Percentiles rank a stretch among this genome's conserved stretches.
Conservation (phyloP, 2,329 filamentous ascomycete genomes). For the Colletotrichum paranaense region DNA sequence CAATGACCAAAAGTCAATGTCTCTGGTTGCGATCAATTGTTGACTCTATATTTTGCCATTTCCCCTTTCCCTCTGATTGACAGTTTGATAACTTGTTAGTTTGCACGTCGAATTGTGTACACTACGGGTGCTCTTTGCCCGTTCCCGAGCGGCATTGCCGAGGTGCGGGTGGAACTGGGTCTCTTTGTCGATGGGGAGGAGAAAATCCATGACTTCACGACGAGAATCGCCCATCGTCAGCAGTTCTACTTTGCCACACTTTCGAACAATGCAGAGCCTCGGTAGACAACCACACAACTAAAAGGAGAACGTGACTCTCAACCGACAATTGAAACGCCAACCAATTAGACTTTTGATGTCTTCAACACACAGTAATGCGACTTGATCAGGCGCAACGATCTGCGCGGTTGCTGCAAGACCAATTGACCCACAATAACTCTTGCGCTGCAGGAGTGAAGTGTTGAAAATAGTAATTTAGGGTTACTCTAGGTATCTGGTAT, state of each 20-base stretch:
- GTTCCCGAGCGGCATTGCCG: constrained; percentile 19
- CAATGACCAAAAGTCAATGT: background rate
- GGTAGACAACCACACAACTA: background rate
- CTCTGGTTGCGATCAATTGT: background rate
- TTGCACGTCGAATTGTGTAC: background rate
- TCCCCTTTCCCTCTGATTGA: background rate
- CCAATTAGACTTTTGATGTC: background rate
- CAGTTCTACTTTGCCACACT: background rate
- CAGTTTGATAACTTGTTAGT: background rate
- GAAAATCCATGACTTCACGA: constrained; percentile 32
- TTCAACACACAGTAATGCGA: background rate
- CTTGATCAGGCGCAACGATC: background rate
- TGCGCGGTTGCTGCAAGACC: background rate
- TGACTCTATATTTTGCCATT: background rate
- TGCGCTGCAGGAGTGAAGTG: background rate
- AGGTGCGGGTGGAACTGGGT: constrained; percentile 27
- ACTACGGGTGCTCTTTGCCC: background rate
- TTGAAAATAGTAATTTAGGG: constrained; percentile 21
- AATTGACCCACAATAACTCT: background rate
- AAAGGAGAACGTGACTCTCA: background rate
- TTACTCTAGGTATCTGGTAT: constrained; percentile 22
- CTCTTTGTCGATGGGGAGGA: constrained; percentile 14
- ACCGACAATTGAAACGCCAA: background rate
- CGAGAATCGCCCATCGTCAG: constrained; percentile 7
- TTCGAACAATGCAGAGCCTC: background rate